phyloP scores from a whole-genome alignment of 352 stramenopile genomes.

The Pythium plurisporium region DNA sequence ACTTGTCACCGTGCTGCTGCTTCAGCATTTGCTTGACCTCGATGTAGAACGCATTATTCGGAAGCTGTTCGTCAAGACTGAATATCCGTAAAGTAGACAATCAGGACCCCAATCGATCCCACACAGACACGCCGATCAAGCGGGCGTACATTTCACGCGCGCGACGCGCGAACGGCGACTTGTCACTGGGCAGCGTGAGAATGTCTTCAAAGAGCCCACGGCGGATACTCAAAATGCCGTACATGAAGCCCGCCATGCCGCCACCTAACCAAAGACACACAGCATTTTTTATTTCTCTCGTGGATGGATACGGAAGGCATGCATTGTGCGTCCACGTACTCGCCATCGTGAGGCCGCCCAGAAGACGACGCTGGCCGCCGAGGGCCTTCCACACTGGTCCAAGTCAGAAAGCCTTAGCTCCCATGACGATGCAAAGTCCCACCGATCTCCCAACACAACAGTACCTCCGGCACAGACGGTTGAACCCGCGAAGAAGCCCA shows the following conservation, averaged over 20 bases:
- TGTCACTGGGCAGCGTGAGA: slow-evolving; percentile 53
- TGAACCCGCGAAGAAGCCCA: slow-evolving; percentile 39
- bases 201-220: slow-evolving; percentile 63
- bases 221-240: slow-evolving; percentile 67
- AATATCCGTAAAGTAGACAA: not conserved
- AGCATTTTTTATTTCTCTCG: not conserved
- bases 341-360: slow-evolving; percentile 21
- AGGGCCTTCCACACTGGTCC: slow-evolving; percentile 15
- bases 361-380: slow-evolving; percentile 16
- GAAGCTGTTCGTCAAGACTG: slow-evolving; percentile 19
- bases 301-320: not conserved
- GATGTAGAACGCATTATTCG: slow-evolving; percentile 26
- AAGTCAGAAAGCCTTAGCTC: not conserved
- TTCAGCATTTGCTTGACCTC: slow-evolving; percentile 52
- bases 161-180: slow-evolving; percentile 58
- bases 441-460: too few species aligned
- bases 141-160: slow-evolving; percentile 45
- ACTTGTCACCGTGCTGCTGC: slow-evolving; percentile 39
- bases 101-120: not conserved
- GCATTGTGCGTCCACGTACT: slow-evolving; percentile 9
- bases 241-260: slow-evolving; percentile 52
- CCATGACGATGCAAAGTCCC: too few species aligned
- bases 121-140: not conserved
- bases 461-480: slow-evolving; percentile 23
- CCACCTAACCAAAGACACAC: slow-evolving; percentile 31